Conservation (phyloP, 2,329 filamentous ascomycete species). For the Daldinia eschscholtzii region DNA sequence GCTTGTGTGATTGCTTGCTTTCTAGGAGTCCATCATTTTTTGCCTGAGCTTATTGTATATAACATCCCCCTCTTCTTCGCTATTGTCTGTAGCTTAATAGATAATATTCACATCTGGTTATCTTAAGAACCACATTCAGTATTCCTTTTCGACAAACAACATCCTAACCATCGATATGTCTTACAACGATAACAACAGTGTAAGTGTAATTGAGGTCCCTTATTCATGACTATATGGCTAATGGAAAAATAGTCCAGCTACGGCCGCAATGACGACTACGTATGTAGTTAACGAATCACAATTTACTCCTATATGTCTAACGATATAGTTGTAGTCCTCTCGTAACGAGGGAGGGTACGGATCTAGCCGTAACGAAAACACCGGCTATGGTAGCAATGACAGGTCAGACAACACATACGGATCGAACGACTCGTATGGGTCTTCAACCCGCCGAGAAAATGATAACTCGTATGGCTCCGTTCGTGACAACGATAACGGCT, state of each 20-base stretch:
- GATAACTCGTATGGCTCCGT: slow-evolving; percentile 30
- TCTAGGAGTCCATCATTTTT: slow-evolving; percentile 19
- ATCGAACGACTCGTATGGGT: slow-evolving; percentile 30
- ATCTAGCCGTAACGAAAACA: slow-evolving; percentile 20
- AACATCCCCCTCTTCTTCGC: slow-evolving; percentile 26
- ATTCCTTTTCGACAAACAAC: not conserved
- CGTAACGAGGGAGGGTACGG: slow-evolving; percentile 31
- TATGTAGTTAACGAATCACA: slow-evolving; percentile 12
- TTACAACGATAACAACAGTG: slow-evolving; percentile 58
- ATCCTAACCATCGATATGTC: slow-evolving; percentile 55
- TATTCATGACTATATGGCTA: slow-evolving; percentile 12
- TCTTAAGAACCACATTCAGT: not conserved
- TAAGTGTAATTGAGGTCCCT: slow-evolving; percentile 37
- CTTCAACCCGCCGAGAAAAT: slow-evolving; percentile 23
- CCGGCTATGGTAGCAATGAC: slow-evolving; percentile 14
- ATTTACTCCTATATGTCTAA: not conserved
- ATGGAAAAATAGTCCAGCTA: slow-evolving; percentile 41
- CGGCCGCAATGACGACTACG: slow-evolving; percentile 37
- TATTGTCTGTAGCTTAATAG: not conserved
- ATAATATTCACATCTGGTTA: not conserved
- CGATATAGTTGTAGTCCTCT: slow-evolving; percentile 17
- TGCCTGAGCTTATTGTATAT: slow-evolving; percentile 41
- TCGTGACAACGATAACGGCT: slow-evolving; percentile 26
- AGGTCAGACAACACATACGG: slow-evolving; percentile 18
- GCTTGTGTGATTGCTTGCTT: slow-evolving; percentile 7